These are phyloP conservation scores for Candida ficus DNA, from an alignment of 805 yeast species.

Conservation along the genomic window DNA sequence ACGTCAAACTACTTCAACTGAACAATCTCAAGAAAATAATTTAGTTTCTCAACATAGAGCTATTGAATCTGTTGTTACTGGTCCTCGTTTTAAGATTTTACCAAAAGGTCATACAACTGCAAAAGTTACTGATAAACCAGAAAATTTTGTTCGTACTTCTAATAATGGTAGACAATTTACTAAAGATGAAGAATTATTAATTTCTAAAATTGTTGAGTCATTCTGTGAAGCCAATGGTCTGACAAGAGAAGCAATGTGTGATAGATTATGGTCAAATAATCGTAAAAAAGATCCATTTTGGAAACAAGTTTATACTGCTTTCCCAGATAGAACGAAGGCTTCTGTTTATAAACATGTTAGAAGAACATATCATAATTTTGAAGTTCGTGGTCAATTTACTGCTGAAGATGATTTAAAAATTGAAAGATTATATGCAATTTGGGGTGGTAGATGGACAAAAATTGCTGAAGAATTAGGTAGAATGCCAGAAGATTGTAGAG, in stretches of 20 bases:
- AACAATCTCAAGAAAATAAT: no score
- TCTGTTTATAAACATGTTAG: constrained; percentile 91
- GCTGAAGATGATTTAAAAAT: constrained; percentile 71
- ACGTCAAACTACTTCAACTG: no score
- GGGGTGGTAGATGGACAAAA: constrained; percentile 83
- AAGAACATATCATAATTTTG: constrained; percentile 82
- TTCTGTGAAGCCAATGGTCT: constrained; percentile 61
- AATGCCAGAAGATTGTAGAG: constrained; percentile 98
- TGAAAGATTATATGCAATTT: constrained; percentile 54
- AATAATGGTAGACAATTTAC: constrained; percentile 40
- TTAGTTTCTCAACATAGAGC: no score
- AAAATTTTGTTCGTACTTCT: constrained; percentile 16
- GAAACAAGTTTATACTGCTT: constrained; percentile 73
- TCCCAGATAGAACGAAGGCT: constrained; percentile 84
- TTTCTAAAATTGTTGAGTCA: no score
- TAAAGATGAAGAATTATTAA: constrained; percentile 64
- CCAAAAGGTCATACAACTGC: background rate
- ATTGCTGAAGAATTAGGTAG: constrained; percentile 78
- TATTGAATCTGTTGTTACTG: no score
- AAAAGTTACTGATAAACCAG: background rate
- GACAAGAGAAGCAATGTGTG: constrained; percentile 66
- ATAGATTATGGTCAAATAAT: constrained; percentile 82
- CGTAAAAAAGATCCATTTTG: constrained; percentile 86
- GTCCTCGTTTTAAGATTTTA: no score
- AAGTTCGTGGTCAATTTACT: constrained; percentile 88